Conservation (phyloP, 2,329 filamentous ascomycete species). For the Monosporascus sp. region DNA sequence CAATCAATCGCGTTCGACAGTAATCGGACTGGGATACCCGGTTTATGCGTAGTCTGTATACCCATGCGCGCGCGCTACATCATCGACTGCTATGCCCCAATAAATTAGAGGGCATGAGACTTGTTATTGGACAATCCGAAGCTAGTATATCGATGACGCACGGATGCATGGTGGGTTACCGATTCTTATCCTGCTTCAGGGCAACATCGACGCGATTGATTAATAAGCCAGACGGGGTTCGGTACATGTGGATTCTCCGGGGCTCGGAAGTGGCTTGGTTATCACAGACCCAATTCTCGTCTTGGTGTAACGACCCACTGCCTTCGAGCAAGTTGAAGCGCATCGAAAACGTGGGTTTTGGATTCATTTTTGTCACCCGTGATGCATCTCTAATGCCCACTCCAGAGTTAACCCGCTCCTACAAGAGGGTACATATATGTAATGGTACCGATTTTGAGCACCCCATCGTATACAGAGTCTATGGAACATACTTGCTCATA, state of each 20-base stretch:
- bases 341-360: too few species aligned
- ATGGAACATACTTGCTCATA: not conserved
- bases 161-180: not conserved
- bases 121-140: not conserved
- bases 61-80: not conserved
- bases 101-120: too few species aligned
- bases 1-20: too few species aligned
- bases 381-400: too few species aligned
- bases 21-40: too few species aligned
- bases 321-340: too few species aligned
- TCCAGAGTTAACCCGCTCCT: too few species aligned
- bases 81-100: not conserved
- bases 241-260: not conserved
- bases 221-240: not conserved
- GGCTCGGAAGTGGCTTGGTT: not conserved
- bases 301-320: too few species aligned
- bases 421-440: not conserved
- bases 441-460: not conserved
- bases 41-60: not conserved
- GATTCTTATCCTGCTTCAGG: not conserved
- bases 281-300: too few species aligned
- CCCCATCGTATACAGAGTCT: too few species aligned
- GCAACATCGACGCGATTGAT: not conserved
- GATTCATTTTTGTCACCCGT: too few species aligned
- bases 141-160: constrained; percentile 2